These are phyloP conservation scores for Quercus glauca DNA, from an alignment of 306 rosid species.

Conservation along the genomic window DNA sequence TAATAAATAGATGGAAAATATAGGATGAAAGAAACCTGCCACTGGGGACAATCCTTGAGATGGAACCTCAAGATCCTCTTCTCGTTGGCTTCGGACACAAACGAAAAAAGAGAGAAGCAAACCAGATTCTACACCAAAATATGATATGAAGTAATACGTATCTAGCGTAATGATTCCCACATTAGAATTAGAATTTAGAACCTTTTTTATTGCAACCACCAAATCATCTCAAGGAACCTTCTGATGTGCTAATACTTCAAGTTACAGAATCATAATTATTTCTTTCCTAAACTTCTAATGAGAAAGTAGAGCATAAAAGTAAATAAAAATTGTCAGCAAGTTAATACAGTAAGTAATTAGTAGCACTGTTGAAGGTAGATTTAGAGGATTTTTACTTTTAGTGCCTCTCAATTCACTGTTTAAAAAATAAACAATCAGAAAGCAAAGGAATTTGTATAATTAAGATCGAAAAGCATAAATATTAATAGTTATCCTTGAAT, in stretches of 20 bases:
- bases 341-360: not conserved
- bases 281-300: not conserved
- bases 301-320: not conserved
- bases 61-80: constrained; percentile 49
- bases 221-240: not conserved
- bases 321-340: not conserved
- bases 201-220: not conserved
- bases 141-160: constrained; percentile 1
- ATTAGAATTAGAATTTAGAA: not conserved
- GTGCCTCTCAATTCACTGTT: not conserved
- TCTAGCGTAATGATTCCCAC: not conserved
- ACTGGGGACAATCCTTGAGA: constrained; percentile 53
- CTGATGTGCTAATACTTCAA: not conserved
- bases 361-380: too few species aligned
- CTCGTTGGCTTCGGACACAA: constrained; percentile 48
- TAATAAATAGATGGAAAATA: not conserved
- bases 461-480: not conserved
- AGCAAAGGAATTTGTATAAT: not conserved
- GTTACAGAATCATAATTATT: not conserved
- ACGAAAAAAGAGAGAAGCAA: constrained; percentile 14
- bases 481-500: too few species aligned
- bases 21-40: constrained; percentile 55
- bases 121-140: constrained; percentile 31
- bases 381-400: not conserved
- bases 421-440: not conserved